Percentiles rank a stretch among this genome's conserved stretches.
phyloP scores from a whole-genome alignment of 2,329 filamentous ascomycete genomes.

The Xenoacremonium recifei region DNA sequence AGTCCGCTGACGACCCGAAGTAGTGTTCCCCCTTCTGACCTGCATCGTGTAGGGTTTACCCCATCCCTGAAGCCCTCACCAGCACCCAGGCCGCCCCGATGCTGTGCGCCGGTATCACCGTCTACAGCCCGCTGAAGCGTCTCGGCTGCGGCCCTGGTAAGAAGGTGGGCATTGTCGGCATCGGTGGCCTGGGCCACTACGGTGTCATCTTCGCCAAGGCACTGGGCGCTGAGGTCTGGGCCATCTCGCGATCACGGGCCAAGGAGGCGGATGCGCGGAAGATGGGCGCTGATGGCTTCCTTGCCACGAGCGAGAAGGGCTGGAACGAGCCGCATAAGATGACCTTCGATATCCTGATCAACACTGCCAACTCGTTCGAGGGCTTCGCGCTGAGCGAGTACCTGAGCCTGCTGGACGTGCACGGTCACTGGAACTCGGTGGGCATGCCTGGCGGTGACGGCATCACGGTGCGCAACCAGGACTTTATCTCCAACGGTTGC shows the following conservation, averaged over 20 bases:
- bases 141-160: conserved; percentile 75
- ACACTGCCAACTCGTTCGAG: conserved; percentile 68
- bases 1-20: conserved; percentile 19
- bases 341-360: conserved; percentile 75
- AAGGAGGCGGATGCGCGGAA: conserved; percentile 59
- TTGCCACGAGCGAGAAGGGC: conserved; percentile 55
- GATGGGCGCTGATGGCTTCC: conserved; percentile 61
- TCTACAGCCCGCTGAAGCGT: conserved; percentile 74
- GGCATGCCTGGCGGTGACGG: conserved; percentile 77
- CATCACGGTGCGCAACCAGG: conserved; percentile 69
- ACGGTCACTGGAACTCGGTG: conserved; percentile 77
- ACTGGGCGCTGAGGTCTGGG: conserved; percentile 61
- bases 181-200: conserved; percentile 72
- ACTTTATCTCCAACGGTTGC: conserved; percentile 72
- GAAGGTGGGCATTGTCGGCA: conserved; percentile 73
- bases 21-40: neutral
- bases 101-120: conserved; percentile 82
- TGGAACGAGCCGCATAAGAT: conserved; percentile 58
- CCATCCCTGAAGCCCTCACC: conserved; percentile 71
- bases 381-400: conserved; percentile 70
- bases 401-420: conserved; percentile 76
- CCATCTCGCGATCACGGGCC: conserved; percentile 57
- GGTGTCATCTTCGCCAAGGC: conserved; percentile 69
- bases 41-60: conserved; percentile 51
- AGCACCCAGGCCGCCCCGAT: conserved; percentile 69